These are phyloP conservation scores for Cryomyces minteri DNA, from an alignment of 495 filamentous ascomycete genomes.

Conservation along the genomic window DNA sequence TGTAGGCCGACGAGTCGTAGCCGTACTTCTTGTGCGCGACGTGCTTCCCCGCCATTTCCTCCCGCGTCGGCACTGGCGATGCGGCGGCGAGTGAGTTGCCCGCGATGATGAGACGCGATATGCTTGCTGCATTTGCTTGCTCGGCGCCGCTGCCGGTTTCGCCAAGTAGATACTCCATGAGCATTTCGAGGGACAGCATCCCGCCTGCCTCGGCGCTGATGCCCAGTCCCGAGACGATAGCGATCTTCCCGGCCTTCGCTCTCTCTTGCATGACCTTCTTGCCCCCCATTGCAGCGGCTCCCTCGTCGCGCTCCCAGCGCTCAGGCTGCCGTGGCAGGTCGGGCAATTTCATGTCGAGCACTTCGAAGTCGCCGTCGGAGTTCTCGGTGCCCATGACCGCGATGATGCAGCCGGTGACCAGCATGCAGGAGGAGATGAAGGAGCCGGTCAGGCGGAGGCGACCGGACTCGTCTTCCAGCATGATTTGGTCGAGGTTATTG, in stretches of 20 bases:
- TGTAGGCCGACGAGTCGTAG: constrained; percentile 77
- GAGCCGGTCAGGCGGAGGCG: constrained; percentile 65
- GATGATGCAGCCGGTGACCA: constrained; percentile 84
- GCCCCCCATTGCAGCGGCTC: constrained; percentile 20
- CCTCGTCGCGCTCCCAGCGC: constrained; percentile 47
- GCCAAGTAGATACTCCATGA: constrained; percentile 77
- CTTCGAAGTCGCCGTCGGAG: constrained; percentile 75
- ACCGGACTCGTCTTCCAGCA: constrained; percentile 92
- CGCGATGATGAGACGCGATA: constrained; percentile 75
- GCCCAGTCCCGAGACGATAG: constrained; percentile 72
- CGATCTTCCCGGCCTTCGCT: constrained; percentile 36
- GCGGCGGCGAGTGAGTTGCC: constrained; percentile 60
- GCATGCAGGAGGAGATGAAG: constrained; percentile 37
- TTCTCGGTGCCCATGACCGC: constrained; percentile 90
- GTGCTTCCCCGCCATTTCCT: constrained; percentile 30
- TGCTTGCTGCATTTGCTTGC: constrained; percentile 42
- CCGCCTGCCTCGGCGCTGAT: constrained; percentile 58
- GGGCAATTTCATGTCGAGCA: constrained; percentile 73
- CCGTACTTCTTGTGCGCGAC: constrained; percentile 73
- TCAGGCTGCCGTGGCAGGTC: constrained; percentile 65
- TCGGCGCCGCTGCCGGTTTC: constrained; percentile 42
- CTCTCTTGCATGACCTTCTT: constrained; percentile 25
- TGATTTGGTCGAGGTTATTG: constrained; percentile 51
- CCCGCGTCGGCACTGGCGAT: constrained; percentile 24
- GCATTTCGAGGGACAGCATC: constrained; percentile 50